Percentiles rank a stretch among this genome's conserved stretches.
Conservation (phyloP, 768 basidiomycete genomes). For the Mycena galopus region DNA sequence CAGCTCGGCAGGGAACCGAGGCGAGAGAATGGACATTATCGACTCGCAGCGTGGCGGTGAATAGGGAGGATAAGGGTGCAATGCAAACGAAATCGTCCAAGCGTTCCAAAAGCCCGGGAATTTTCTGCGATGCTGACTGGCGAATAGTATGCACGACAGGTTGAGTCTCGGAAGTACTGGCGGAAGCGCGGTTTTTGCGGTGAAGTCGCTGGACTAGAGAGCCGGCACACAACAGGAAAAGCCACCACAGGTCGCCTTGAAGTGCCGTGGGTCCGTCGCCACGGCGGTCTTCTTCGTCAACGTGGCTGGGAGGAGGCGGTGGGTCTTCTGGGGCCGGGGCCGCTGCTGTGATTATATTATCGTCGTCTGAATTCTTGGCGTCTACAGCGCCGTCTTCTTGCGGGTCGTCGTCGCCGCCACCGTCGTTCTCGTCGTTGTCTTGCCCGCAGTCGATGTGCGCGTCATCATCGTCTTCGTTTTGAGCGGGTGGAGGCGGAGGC, state of each 20-base stretch:
- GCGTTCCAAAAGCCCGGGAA: background rate
- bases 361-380: background rate
- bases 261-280: background rate
- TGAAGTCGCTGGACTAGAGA: too few species aligned
- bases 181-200: too few species aligned
- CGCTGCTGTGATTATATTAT: background rate
- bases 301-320: constrained; percentile 8
- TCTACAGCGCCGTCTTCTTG: background rate
- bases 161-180: too few species aligned
- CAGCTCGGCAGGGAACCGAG: background rate
- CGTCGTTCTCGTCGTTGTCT: background rate
- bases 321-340: constrained; percentile 20
- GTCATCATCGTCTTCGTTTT: too few species aligned
- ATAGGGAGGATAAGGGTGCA: background rate
- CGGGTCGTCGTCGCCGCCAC: constrained; percentile 2
- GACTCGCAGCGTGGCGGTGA: too few species aligned
- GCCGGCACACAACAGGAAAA: background rate
- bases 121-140: background rate
- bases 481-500: background rate
- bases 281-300: background rate
- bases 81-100: background rate
- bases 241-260: background rate
- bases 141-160: too few species aligned
- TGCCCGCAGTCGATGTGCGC: background rate
- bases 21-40: too few species aligned